Evolutionary conservation across 306 rosid species (phyloP).

Genomic region (Rosa persica): DNA sequence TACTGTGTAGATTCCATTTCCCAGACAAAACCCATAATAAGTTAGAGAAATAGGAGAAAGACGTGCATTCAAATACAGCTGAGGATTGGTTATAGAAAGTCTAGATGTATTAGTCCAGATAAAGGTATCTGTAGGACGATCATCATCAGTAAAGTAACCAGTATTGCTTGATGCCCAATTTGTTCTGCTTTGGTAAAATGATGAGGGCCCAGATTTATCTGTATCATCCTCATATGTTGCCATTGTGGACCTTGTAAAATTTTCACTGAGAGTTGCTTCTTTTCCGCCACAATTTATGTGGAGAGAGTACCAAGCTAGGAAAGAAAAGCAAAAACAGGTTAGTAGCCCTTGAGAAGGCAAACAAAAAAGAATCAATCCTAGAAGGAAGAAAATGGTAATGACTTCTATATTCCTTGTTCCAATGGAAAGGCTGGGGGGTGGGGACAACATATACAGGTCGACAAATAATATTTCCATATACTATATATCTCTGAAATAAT

Average conservation of each 20-base stretch:
- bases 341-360: conserved; percentile 4
- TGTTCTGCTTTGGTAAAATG: conserved; percentile 13
- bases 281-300: conserved; percentile 66
- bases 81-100: conserved; percentile 32
- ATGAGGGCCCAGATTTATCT: conserved; percentile 31
- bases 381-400: neutral
- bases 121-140: neutral
- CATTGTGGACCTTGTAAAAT: neutral
- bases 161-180: conserved; percentile 59
- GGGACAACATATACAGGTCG: too few species aligned
- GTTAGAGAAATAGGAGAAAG: conserved; percentile 63
- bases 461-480: too few species aligned
- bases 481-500: too few species aligned
- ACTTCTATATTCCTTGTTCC: neutral
- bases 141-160: conserved; percentile 48
- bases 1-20: conserved; percentile 39
- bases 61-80: conserved; percentile 58
- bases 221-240: conserved; percentile 42
- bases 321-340: neutral
- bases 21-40: conserved; percentile 41
- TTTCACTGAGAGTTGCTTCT: conserved; percentile 7
- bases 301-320: conserved; percentile 44
- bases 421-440: neutral
- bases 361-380: neutral
- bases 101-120: conserved; percentile 21